Percentiles rank a stretch among this genome's conserved stretches.
phyloP scores from a whole-genome alignment of 257 asterid species.

The Solanum commersonii region DNA sequence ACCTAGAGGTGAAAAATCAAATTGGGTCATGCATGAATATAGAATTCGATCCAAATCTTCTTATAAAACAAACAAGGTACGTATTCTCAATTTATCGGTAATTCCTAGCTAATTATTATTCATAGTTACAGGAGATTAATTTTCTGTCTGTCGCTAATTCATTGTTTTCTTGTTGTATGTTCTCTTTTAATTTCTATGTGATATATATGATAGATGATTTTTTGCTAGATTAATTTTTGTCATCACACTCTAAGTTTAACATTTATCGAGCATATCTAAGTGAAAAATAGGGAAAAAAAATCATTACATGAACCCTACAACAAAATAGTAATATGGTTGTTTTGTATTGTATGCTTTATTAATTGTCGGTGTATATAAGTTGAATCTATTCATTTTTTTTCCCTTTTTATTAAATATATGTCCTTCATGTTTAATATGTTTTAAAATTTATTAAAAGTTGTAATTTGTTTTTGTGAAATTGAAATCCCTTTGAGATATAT shows the following conservation, averaged over 20 bases:
- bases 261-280: not conserved
- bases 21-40: slow-evolving; percentile 99
- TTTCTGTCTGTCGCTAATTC: too few relatives aligned
- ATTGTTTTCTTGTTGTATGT: not conserved
- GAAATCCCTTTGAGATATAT: not conserved
- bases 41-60: slow-evolving; percentile 81
- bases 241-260: not conserved
- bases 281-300: rapidly evolving
- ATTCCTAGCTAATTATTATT: too few relatives aligned
- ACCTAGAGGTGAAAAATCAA: slow-evolving; percentile 86
- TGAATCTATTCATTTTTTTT: not conserved
- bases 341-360: not conserved
- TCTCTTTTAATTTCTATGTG: not conserved
- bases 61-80: slow-evolving; percentile 69
- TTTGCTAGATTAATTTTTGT: not conserved
- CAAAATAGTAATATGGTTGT: not conserved
- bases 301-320: not conserved
- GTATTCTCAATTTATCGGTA: not conserved
- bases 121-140: not conserved
- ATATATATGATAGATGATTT: not conserved
- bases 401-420: not conserved
- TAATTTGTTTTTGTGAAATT: not conserved
- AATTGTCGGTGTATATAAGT: not conserved
- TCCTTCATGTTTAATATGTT: not conserved
- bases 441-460: not conserved